Conservation (phyloP, 768 basidiomycete genomes). For the Candolleomyces eurysporus region DNA sequence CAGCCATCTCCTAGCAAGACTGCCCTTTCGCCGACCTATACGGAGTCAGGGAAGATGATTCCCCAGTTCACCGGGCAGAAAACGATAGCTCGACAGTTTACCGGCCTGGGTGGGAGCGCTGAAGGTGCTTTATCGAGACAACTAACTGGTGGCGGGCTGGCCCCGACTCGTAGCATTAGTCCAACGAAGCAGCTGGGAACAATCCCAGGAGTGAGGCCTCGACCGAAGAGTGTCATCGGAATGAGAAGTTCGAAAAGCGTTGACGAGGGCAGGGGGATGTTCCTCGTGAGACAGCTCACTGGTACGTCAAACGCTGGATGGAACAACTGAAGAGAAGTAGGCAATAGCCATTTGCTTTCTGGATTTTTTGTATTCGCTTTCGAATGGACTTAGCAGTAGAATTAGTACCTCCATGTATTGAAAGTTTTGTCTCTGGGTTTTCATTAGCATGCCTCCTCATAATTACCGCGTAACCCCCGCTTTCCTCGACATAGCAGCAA, state of each 20-base stretch:
- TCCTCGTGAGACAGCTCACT: slow-evolving; percentile 76
- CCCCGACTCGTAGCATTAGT: slow-evolving; percentile 70
- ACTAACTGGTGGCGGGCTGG: slow-evolving; percentile 65
- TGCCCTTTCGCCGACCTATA: slow-evolving; percentile 44
- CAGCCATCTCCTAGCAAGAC: slow-evolving; percentile 52
- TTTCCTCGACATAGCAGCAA: no score
- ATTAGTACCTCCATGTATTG: no score
- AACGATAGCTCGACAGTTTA: slow-evolving; percentile 74
- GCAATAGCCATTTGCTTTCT: neutral
- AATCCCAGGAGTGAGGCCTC: slow-evolving; percentile 38
- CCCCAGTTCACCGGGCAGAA: slow-evolving; percentile 70
- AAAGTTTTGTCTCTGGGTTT: no score
- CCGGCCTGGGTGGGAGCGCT: slow-evolving; percentile 49
- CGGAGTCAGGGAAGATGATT: slow-evolving; percentile 39
- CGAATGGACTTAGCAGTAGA: no score
- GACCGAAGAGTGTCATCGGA: slow-evolving; percentile 79
- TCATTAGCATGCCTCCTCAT: no score
- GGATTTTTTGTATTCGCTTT: neutral
- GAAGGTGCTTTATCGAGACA: slow-evolving; percentile 47
- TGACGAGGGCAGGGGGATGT: slow-evolving; percentile 75
- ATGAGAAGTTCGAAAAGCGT: slow-evolving; percentile 58
- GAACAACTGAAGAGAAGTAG: slow-evolving; percentile 3
- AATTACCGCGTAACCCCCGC: no score
- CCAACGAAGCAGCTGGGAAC: slow-evolving; percentile 64
- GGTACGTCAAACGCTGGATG: slow-evolving; percentile 35